A percentile compares a stretch with the other conserved stretches of the same genome.
phyloP scores from a whole-genome alignment of 768 basidiomycete species.

The Neoboletus brunneissimus region DNA sequence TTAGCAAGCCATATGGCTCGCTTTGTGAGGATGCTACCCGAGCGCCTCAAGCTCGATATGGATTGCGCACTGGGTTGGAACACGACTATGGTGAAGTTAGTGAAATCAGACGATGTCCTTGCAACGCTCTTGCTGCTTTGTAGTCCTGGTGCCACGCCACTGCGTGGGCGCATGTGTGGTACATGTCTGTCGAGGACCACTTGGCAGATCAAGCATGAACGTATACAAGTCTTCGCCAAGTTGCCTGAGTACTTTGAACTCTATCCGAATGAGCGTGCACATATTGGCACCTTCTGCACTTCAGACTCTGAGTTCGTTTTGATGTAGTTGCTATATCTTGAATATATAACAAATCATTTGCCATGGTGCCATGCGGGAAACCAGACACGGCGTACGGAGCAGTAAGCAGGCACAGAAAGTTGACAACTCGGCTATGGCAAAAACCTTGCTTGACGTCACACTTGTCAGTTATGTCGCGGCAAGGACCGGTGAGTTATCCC shows the following conservation, averaged over 20 bases:
- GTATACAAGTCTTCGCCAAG: not conserved
- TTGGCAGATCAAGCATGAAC: not conserved
- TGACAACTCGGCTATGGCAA: too few species aligned
- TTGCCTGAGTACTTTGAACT: not conserved
- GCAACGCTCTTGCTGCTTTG: not conserved
- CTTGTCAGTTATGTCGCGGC: too few species aligned
- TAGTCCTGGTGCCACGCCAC: not conserved
- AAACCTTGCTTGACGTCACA: too few species aligned
- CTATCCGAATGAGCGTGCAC: not conserved
- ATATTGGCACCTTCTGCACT: not conserved
- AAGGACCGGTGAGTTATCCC: too few species aligned
- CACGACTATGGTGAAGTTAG: not conserved
- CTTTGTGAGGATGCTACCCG: not conserved
- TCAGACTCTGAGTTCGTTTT: not conserved
- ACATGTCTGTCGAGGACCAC: not conserved
- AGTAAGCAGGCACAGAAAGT: too few species aligned
- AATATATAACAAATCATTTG: not conserved
- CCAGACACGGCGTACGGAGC: too few species aligned
- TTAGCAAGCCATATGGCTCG: not conserved
- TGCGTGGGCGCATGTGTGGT: not conserved
- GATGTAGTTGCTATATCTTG: not conserved
- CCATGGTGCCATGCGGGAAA: too few species aligned
- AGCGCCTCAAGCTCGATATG: not conserved
- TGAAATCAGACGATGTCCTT: not conserved
- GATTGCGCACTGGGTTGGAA: not conserved